Conservation (phyloP, 2,329 filamentous ascomycete genomes). For the Fusarium sp. region DNA sequence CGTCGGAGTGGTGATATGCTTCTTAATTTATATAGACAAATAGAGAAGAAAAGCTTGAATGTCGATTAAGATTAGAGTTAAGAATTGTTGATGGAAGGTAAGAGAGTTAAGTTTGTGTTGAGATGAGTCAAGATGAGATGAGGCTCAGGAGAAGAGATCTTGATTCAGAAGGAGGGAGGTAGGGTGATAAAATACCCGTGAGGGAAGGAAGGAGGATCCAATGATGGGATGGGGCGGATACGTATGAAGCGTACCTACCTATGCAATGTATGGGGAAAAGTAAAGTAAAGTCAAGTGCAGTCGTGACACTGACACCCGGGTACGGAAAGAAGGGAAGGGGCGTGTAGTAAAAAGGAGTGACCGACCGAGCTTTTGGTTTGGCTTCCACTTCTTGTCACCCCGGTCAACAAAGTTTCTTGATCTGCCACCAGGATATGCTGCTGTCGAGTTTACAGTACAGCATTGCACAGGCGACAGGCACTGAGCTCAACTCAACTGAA, state of each 20-base stretch:
- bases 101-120: neutral
- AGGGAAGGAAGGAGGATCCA: conserved; percentile 4
- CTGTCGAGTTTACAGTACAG: conserved; percentile 41
- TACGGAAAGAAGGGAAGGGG: neutral
- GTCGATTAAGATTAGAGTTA: neutral
- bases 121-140: conserved; percentile 11
- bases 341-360: neutral
- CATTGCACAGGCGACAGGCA: neutral
- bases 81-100: neutral
- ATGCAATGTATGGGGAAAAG: conserved; percentile 45
- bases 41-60: neutral
- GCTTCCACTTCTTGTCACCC: neutral
- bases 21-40: neutral
- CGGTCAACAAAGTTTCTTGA: conserved; percentile 44
- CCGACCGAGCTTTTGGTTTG: conserved; percentile 3
- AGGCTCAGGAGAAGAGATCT: conserved; percentile 19
- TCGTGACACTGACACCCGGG: conserved; percentile 12
- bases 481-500: neutral
- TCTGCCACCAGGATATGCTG: conserved; percentile 45
- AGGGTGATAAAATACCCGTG: conserved; percentile 46
- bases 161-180: conserved; percentile 40
- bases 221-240: conserved; percentile 27
- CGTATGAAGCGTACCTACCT: conserved; percentile 38
- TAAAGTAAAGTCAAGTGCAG: conserved; percentile 6
- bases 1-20: neutral